Evolutionary conservation across 1,284 basidiomycete genomes (phyloP), one percentile per base, ranked within the genome.

Genomic region (Xerocomus amazonicus): DNA sequence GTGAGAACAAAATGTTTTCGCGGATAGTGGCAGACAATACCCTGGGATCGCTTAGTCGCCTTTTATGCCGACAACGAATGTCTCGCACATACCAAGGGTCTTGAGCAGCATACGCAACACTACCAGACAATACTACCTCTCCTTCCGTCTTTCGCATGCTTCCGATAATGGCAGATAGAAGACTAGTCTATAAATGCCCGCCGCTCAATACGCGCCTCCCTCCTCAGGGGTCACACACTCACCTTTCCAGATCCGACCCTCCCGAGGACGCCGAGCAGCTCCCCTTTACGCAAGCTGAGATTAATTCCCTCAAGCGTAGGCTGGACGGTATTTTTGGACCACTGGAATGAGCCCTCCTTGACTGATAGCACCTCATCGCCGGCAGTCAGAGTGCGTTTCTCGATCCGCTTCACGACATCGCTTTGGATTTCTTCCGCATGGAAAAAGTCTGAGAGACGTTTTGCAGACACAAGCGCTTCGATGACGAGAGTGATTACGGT

Each of bases 201-300:
- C 8, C 28, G 3, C 23, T 53, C 27, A 36, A 17, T 4, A n/a
- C 12, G 7, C 6, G 34, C 1, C 16, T 9, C 47, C 6, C 4
- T 5, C 26, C 2, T 17, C n/a, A 23, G 23, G 5, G 35, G 6
- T 14, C 4, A 34, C 23, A 26, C 1, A 53, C 72, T 56, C 56
- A 87, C 83, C 79, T 97, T 98, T 49, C 95, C 95, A 44, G 85
- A 81, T n/a, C 95, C 95, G 28, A 97, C 94, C 29, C 89, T 83
- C 9, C 95, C 95, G 13, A 97, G 78, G 4, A 97, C 73, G 9
- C 89, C 92, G 0, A 95, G 72, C 3, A 98, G 70, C 59, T 97
- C 90, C n/a, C 93, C 93, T 65, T 91, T 93, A 41, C 77, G 80
- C 9, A 92, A 81, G 0, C 74, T 77, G 12, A 97, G 59, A 59